A percentile compares a stretch with the other conserved stretches of the same genome.
phyloP scores from a whole-genome alignment of 352 stramenopile species.

The Pythium monospermum region DNA sequence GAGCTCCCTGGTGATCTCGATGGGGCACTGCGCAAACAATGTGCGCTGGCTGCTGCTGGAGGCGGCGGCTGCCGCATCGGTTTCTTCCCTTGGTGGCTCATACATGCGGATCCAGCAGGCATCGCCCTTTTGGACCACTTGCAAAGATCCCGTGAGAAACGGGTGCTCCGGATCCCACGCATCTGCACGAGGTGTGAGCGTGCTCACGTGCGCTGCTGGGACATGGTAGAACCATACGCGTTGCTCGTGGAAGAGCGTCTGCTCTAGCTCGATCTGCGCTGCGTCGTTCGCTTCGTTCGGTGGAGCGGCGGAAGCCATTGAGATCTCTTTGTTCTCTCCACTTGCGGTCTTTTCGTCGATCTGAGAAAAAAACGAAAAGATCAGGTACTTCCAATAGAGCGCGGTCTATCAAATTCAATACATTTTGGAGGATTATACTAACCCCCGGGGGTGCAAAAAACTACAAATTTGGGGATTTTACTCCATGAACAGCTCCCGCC shows the following conservation, averaged over 20 bases:
- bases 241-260: slow-evolving; percentile 68
- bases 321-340: not conserved
- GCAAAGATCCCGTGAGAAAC: slow-evolving; percentile 68
- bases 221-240: slow-evolving; percentile 87
- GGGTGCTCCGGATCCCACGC: slow-evolving; percentile 78
- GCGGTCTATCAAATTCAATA: slow-evolving; percentile 25
- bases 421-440: slow-evolving; percentile 19
- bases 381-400: slow-evolving; percentile 17
- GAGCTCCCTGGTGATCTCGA: slow-evolving; percentile 61
- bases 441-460: slow-evolving; percentile 6
- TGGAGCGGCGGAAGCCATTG: slow-evolving; percentile 1
- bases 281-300: not conserved
- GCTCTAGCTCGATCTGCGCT: slow-evolving; percentile 42
- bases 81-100: slow-evolving; percentile 35
- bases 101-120: slow-evolving; percentile 71
- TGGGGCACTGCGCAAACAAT: slow-evolving; percentile 76
- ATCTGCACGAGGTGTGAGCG: slow-evolving; percentile 69
- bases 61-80: not conserved
- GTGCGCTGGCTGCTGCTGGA: slow-evolving; percentile 12
- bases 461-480: slow-evolving; percentile 12
- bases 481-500: slow-evolving; percentile 93
- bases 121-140: slow-evolving; percentile 69
- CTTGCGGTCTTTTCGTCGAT: not conserved
- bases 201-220: slow-evolving; percentile 55
- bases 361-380: slow-evolving; percentile 15